phyloP scores from a whole-genome alignment of 2,329 filamentous ascomycete species.

The Alternaria rosae region DNA sequence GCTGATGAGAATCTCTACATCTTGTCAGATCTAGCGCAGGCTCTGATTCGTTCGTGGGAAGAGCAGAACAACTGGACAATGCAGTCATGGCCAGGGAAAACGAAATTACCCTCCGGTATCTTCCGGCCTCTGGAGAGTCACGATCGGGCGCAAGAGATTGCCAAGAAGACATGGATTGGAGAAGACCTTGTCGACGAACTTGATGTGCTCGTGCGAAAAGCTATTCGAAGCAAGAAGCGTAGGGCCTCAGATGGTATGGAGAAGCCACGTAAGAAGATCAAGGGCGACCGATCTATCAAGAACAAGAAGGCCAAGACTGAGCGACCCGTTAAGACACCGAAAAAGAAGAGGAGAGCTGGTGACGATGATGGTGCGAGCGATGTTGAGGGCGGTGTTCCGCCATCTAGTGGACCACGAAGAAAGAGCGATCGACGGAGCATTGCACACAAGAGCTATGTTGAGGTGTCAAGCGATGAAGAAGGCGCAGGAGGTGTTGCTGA shows the following conservation, averaged over 20 bases:
- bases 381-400: conserved; percentile 26
- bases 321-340: conserved; percentile 48
- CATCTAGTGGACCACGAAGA: conserved; percentile 53
- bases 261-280: conserved; percentile 46
- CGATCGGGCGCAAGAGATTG: conserved; percentile 81
- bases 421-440: conserved; percentile 52
- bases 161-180: conserved; percentile 83
- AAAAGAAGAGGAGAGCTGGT: conserved; percentile 40
- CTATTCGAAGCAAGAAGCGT: conserved; percentile 67
- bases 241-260: conserved; percentile 41
- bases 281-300: conserved; percentile 40
- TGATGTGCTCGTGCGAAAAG: conserved; percentile 75
- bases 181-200: conserved; percentile 76
- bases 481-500: conserved; percentile 43
- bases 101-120: conserved; percentile 79
- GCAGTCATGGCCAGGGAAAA: conserved; percentile 81
- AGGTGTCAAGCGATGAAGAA: conserved; percentile 54
- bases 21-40: conserved; percentile 84
- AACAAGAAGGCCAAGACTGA: conserved; percentile 41
- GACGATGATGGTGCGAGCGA: conserved; percentile 48
- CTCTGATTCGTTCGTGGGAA: conserved; percentile 83
- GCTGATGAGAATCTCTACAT: conserved; percentile 79
- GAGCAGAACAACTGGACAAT: conserved; percentile 86
- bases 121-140: conserved; percentile 80
- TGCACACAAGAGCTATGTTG: conserved; percentile 54